These are phyloP conservation scores for Neonectria faginata DNA, from an alignment of 2,329 filamentous ascomycete species.

Conservation along the genomic window DNA sequence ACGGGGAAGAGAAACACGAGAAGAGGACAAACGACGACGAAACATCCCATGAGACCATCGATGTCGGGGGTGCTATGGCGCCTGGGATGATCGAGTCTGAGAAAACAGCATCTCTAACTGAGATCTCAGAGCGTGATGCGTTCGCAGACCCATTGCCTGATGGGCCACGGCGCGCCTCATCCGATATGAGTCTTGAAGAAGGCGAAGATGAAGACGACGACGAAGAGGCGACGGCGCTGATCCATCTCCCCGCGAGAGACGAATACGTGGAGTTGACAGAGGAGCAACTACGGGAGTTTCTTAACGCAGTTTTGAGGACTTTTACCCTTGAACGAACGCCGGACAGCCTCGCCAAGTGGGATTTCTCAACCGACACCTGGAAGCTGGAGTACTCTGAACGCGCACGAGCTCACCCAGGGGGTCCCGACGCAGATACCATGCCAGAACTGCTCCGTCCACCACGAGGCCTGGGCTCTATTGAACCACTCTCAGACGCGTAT, in stretches of 20 bases:
- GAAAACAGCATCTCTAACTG: not conserved
- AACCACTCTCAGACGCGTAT: conserved; percentile 17
- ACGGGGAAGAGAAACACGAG: not conserved
- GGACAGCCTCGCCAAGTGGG: conserved; percentile 21
- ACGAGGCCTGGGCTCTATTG: not conserved
- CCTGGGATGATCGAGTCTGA: not conserved
- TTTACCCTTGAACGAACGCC: conserved; percentile 23
- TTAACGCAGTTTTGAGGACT: conserved; percentile 22
- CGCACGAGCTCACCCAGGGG: not conserved
- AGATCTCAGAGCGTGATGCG: not conserved
- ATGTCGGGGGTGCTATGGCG: not conserved
- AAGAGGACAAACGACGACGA: not conserved
- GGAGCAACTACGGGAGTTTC: conserved; percentile 25
- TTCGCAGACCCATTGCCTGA: not conserved
- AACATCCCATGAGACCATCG: not conserved
- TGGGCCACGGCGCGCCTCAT: not conserved
- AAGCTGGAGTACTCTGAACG: conserved; percentile 16
- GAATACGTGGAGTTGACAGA: conserved; percentile 26
- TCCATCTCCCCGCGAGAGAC: not conserved
- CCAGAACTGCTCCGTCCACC: conserved; percentile 4
- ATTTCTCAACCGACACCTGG: conserved; percentile 24
- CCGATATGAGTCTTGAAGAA: not conserved
- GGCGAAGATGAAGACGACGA: not conserved
- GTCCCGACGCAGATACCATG: not conserved
- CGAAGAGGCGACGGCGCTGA: not conserved